These are phyloP conservation scores for Stenocarpella maydis DNA, from an alignment of 2,329 filamentous ascomycete species.

Conservation along the genomic window DNA sequence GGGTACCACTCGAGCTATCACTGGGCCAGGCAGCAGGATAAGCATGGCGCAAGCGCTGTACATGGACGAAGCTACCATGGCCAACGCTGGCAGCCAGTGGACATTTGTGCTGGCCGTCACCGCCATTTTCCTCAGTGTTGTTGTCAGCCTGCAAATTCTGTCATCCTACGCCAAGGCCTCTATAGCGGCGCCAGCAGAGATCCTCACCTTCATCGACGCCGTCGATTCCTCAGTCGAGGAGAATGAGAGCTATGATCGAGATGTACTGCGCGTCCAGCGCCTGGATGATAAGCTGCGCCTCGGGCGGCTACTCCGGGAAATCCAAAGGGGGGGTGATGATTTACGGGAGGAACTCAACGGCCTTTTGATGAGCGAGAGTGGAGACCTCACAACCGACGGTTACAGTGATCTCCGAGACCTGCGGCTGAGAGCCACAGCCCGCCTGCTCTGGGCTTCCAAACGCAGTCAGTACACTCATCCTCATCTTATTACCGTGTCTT, in stretches of 20 bases:
- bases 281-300: constrained; percentile 71
- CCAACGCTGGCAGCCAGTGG: constrained; percentile 56
- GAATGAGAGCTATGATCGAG: constrained; percentile 70
- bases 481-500: not conserved
- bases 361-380: constrained; percentile 57
- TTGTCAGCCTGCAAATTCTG: constrained; percentile 61
- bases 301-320: constrained; percentile 65
- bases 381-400: constrained; percentile 40
- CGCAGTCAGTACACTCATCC: constrained; percentile 42
- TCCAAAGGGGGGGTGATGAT: constrained; percentile 67
- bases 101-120: constrained; percentile 65
- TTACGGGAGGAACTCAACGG: constrained; percentile 66
- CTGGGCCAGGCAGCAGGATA: not conserved
- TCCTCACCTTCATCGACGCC: constrained; percentile 66
- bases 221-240: constrained; percentile 70
- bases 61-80: not conserved
- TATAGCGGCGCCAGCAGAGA: constrained; percentile 64
- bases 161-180: constrained; percentile 64
- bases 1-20: not conserved
- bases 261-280: constrained; percentile 64
- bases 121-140: constrained; percentile 63
- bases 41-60: not conserved
- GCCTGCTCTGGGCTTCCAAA: constrained; percentile 66
- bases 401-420: constrained; percentile 36
- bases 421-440: constrained; percentile 55